Evolutionary conservation across 1,284 basidiomycete species (phyloP).

Genomic region (Fomes fomentarius): DNA sequence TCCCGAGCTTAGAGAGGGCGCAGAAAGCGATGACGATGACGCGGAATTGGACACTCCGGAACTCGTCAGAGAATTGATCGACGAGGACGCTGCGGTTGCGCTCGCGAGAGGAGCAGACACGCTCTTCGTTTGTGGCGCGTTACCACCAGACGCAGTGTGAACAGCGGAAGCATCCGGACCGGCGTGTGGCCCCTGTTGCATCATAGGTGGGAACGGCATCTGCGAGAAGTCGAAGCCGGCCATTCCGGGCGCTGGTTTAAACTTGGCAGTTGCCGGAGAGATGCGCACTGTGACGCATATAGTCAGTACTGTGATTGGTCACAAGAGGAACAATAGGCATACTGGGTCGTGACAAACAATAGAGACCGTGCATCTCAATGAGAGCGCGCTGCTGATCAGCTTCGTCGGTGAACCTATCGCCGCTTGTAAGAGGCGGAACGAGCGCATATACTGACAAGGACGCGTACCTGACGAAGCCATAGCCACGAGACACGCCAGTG

Average conservation of each 20-base stretch:
- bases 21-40: constrained; percentile 60
- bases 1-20: constrained; percentile 58
- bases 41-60: constrained; percentile 48
- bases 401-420: constrained; percentile 79
- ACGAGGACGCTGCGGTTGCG: constrained; percentile 33
- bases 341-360: constrained; percentile 86
- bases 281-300: constrained; percentile 70
- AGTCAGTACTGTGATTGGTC: constrained; percentile 10
- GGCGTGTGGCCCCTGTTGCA: constrained; percentile 22
- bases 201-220: constrained; percentile 45
- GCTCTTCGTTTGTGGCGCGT: constrained; percentile 52
- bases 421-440: constrained; percentile 6
- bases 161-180: constrained; percentile 34
- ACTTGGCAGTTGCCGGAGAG: constrained; percentile 87
- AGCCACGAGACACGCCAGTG: constrained; percentile 87
- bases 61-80: constrained; percentile 42
- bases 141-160: constrained; percentile 51
- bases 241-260: constrained; percentile 60
- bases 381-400: constrained; percentile 86
- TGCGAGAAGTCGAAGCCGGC: constrained; percentile 50
- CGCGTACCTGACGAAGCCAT: constrained; percentile 85
- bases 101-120: constrained; percentile 70
- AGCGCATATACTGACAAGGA: constrained; percentile 6
- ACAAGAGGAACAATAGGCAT: constrained; percentile 35
- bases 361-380: constrained; percentile 88